Conservation (phyloP, 768 basidiomycete species). For the button mushroom (Agaricus bisporus) region DNA sequence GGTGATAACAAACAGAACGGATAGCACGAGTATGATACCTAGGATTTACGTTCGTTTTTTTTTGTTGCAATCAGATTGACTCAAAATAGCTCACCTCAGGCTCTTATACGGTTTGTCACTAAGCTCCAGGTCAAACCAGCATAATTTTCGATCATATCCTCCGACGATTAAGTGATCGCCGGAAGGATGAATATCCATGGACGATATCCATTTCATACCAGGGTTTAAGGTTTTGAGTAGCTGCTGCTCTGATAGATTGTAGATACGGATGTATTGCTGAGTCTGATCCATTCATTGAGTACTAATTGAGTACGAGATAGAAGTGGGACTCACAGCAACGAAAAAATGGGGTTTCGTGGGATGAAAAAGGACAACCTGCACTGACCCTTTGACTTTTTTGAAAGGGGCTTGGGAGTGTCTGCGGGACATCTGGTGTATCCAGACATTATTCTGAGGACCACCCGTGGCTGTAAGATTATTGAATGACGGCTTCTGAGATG, state of each 20-base stretch:
- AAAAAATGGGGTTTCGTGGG: conserved; percentile 94
- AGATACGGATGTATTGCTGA: conserved; percentile 91
- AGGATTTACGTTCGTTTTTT: conserved; percentile 4
- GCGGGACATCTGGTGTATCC: conserved; percentile 93
- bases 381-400: conserved; percentile 86
- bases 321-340: conserved; percentile 71
- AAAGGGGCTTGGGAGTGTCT: conserved; percentile 98
- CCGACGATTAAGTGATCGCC: conserved; percentile 97
- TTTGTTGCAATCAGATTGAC: conserved; percentile 1
- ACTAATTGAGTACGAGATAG: conserved; percentile 9
- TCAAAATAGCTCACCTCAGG: conserved; percentile 53
- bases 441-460: conserved; percentile 76
- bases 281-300: conserved; percentile 47
- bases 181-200: conserved; percentile 93
- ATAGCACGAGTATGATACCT: conserved; percentile 95
- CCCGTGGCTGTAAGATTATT: conserved; percentile 40
- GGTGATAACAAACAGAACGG: conserved; percentile 90
- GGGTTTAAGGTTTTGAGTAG: conserved; percentile 89
- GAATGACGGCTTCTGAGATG: conserved; percentile 7
- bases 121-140: conserved; percentile 98
- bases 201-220: conserved; percentile 97
- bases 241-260: conserved; percentile 92
- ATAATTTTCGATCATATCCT: conserved; percentile 94
- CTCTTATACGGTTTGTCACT: conserved; percentile 97
- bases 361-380: conserved; percentile 93